A percentile compares a stretch with the other conserved stretches of the same genome.
phyloP scores from a whole-genome alignment of 2,329 filamentous ascomycete genomes.

The Penicillium sp. region DNA sequence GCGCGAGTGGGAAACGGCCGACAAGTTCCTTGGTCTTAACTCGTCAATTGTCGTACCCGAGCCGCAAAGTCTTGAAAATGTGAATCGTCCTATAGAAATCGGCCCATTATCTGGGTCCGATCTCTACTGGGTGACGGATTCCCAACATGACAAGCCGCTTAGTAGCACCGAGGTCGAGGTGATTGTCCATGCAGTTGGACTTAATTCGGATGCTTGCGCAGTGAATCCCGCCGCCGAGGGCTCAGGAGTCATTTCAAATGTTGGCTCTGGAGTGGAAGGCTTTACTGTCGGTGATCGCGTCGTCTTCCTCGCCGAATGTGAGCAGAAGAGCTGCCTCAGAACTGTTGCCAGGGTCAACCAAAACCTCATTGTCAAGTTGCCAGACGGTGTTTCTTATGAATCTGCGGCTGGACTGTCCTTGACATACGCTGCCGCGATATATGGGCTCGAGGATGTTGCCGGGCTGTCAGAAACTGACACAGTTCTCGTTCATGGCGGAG shows the following conservation, averaged over 20 bases:
- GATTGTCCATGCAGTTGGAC: conserved; percentile 10
- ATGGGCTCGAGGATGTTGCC: conserved; percentile 10
- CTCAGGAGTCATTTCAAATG: conserved; percentile 11
- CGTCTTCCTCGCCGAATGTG: conserved; percentile 1
- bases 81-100: conserved; percentile 7
- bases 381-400: conserved; percentile 6
- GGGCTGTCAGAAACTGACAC: conserved; percentile 3
- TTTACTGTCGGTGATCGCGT: conserved; percentile 12
- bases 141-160: neutral
- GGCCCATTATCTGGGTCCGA: neutral
- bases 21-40: conserved; percentile 11
- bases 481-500: conserved; percentile 20
- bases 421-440: conserved; percentile 8
- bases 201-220: neutral
- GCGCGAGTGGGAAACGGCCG: conserved; percentile 8
- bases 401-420: conserved; percentile 11
- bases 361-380: conserved; percentile 3
- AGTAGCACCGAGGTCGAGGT: conserved; percentile 10
- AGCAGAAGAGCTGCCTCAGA: conserved; percentile 2
- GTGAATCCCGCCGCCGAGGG: conserved; percentile 8
- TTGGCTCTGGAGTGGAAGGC: conserved; percentile 6
- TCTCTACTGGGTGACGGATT: conserved; percentile 8
- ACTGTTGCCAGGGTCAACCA: conserved; percentile 8
- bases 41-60: conserved; percentile 5
- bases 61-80: conserved; percentile 4